These are phyloP conservation scores for Citrus cavaleriei DNA, from an alignment of 345 rosid genomes.

Conservation along the genomic window DNA sequence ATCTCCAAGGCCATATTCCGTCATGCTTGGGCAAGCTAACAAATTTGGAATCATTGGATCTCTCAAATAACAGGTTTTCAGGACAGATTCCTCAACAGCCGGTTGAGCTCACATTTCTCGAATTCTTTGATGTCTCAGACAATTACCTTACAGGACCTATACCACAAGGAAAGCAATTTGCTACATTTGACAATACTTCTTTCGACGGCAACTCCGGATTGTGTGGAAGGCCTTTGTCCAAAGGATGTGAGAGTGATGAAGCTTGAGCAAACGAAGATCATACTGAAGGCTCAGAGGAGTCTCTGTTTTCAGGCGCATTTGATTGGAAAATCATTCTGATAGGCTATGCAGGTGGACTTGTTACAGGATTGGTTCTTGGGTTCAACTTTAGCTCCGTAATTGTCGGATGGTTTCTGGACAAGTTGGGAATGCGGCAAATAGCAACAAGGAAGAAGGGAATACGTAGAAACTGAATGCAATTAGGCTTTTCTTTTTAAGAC, in stretches of 20 bases:
- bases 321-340: neutral
- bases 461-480: neutral
- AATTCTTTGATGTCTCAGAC: too few species aligned
- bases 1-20: neutral
- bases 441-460: neutral
- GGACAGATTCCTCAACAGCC: neutral
- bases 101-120: neutral
- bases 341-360: neutral
- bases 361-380: neutral
- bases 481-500: too few species aligned
- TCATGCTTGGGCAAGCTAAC: neutral
- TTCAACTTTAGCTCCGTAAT: neutral
- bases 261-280: neutral
- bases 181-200: neutral
- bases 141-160: neutral
- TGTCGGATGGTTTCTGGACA: too few species aligned
- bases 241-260: neutral
- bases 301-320: neutral
- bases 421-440: neutral
- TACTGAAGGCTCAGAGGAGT: neutral
- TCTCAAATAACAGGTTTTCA: neutral
- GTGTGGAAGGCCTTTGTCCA: too few species aligned
- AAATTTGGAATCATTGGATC: neutral
- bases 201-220: too few species aligned
- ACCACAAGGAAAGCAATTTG: neutral